A percentile compares a stretch with the other conserved stretches of the same genome.
Evolutionary conservation across 2,329 filamentous ascomycete species (phyloP).

Genomic region (Beauveria brongniartii): DNA sequence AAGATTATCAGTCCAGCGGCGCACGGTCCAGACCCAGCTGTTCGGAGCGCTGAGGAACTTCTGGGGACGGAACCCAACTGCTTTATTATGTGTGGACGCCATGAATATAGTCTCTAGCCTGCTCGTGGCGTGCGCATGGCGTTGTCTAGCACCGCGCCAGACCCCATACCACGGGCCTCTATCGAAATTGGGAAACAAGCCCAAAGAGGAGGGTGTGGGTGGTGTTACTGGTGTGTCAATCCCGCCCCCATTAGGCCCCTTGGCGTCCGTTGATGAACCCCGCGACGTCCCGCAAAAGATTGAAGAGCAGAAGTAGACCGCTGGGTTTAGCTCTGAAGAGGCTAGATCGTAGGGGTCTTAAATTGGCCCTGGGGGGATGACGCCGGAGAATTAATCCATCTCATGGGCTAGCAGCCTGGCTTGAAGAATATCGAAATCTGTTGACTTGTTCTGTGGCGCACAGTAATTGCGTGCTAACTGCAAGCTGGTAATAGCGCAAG

Average conservation of each 20-base stretch:
- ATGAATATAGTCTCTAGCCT: not conserved
- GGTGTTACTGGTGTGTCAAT: not conserved
- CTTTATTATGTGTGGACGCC: not conserved
- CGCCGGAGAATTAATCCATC: not conserved
- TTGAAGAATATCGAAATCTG: not conserved
- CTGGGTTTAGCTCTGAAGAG: not conserved
- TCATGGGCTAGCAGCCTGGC: not conserved
- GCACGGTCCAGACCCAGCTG: not conserved
- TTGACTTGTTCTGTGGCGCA: not conserved
- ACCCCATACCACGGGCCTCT: conserved; percentile 8
- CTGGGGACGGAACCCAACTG: not conserved
- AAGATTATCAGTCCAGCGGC: not conserved
- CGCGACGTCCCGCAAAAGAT: not conserved
- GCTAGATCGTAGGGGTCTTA: not conserved
- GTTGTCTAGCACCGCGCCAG: not conserved
- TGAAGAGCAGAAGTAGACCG: not conserved
- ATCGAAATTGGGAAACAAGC: conserved; percentile 6
- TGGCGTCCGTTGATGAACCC: not conserved
- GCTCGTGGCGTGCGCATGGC: conserved; percentile 1
- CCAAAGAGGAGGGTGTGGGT: not conserved
- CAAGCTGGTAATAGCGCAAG: not conserved
- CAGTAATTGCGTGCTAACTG: not conserved
- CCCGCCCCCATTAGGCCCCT: not conserved
- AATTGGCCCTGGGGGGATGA: not conserved
- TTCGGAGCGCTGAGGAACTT: not conserved